Evolutionary conservation across 2,329 filamentous ascomycete genomes (phyloP), one percentile per base, ranked within the genome.

Genomic region (Plenodomus lindquistii): DNA sequence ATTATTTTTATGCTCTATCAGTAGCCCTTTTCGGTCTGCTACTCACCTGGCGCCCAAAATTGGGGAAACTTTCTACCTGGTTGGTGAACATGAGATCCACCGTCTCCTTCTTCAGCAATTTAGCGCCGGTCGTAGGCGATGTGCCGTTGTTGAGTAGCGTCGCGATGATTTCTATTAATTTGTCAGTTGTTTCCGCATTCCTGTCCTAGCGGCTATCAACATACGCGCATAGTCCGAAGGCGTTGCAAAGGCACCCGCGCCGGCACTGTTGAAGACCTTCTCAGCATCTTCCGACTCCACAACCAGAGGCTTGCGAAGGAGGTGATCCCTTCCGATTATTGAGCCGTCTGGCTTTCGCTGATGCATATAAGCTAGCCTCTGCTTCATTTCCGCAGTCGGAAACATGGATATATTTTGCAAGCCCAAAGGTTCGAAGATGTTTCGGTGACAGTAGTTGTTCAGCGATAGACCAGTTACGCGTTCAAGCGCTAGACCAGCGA

Each of bases 31-130:
- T n/a, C n/a, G n/a, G n/a, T n/a, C n/a, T n/a, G n/a, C n/a, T n/a
- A n/a, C n/a, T n/a, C n/a, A n/a, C n/a, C n/a, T n/a, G 51, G 1
- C 77, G 72, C 15, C 73, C 73, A 50, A 80, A 82, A 50, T 84
- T 57, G 3, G 82, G 81, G 38, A 80, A 76, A 1, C 76, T 47
- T 1, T 78, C 73, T 38, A 85, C 77, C 48, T 84, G 83, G 62
- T 88, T 87, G 36, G 70, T 73, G 64, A 85, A 87, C 83, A 88
- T 88, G 24, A 79, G 71, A 15, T 85, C 77, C 0, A 89, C 79
- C 0, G 85, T 87, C 18, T 77, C 72, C 22, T 78, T 75, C 16
- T 75, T 69, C 2, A 89, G 75, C 16, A 89, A 76, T 48, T 77
- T 74, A 0, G 64, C 63, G 4, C 79, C 78, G 0, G 83, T 87